Conservation (phyloP, 2,329 filamentous ascomycete genomes). For the Lasiodiplodia citricola region DNA sequence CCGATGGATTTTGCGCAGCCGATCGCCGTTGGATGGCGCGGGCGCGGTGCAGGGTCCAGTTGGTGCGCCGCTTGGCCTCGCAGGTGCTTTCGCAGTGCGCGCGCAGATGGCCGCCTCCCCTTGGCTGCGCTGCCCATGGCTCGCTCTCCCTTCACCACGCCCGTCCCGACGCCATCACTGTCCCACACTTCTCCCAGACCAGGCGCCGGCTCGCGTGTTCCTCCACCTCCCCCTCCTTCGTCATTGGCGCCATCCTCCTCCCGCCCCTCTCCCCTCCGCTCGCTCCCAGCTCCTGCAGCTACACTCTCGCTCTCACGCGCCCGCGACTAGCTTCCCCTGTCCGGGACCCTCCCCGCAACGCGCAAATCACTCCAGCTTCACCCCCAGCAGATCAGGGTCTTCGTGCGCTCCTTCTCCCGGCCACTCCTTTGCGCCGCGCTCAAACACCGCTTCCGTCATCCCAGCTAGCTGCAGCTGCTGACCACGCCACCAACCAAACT, state of each 20-base stretch:
- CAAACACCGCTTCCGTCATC: constrained; percentile 11
- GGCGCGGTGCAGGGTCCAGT: constrained; percentile 16
- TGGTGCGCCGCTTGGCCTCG: background rate
- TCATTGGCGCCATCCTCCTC: constrained; percentile 9
- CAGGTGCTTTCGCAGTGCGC: background rate
- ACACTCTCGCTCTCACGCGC: constrained; percentile 12
- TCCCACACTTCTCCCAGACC: constrained; percentile 10
- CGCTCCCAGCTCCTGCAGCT: constrained; percentile 15
- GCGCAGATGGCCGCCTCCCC: constrained; percentile 9
- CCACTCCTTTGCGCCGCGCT: constrained; percentile 19
- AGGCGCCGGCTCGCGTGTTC: constrained; percentile 22
- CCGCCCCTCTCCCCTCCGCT: background rate
- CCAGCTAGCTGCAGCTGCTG: constrained; percentile 3
- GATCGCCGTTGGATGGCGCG: constrained; percentile 21
- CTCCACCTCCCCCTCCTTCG: constrained; percentile 10
- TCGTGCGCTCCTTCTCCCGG: constrained; percentile 4
- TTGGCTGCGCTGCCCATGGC: constrained; percentile 18
- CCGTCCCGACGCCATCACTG: constrained; percentile 10
- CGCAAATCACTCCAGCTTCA: constrained; percentile 23
- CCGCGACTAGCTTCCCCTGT: constrained; percentile 27
- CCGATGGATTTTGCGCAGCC: constrained; percentile 16
- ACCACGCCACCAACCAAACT: background rate
- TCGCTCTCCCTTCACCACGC: constrained; percentile 21
- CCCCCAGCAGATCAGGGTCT: constrained; percentile 25
- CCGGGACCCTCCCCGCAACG: constrained; percentile 24